These are phyloP conservation scores for Alternaria sp. DNA, from an alignment of 2,329 filamentous ascomycete species.

Conservation along the genomic window DNA sequence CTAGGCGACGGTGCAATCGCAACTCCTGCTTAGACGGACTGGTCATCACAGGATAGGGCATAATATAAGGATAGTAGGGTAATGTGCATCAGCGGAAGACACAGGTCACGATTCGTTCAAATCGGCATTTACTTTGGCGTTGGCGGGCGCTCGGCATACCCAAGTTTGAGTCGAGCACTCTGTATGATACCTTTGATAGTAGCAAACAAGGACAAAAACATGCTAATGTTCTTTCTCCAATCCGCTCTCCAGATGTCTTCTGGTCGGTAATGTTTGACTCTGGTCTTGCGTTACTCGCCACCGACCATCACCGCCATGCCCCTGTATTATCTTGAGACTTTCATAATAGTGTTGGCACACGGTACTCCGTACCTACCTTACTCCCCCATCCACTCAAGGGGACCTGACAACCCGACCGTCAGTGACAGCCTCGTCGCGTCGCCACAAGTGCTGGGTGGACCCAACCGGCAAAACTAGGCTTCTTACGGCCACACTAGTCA, in stretches of 20 bases:
- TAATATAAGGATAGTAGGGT: background rate
- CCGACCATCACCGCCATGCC: background rate
- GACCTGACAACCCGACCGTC: background rate
- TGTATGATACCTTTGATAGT: background rate
- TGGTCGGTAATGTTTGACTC: background rate
- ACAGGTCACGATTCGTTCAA: background rate
- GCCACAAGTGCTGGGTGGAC: background rate
- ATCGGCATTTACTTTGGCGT: constrained; percentile 12
- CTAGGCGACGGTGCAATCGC: constrained; percentile 60
- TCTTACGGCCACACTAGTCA: background rate
- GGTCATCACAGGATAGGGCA: background rate
- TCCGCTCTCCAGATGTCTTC: background rate
- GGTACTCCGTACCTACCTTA: background rate
- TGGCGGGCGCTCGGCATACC: constrained; percentile 16
- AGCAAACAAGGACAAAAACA: background rate
- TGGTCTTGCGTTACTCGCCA: background rate
- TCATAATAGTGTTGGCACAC: background rate
- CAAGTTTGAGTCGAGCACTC: background rate
- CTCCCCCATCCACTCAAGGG: background rate
- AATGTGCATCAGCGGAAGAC: background rate
- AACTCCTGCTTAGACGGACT: constrained; percentile 7
- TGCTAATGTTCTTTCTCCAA: background rate
- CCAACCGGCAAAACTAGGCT: constrained; percentile 1
- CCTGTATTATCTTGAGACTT: background rate
- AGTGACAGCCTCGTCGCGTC: background rate